These are phyloP conservation scores for Aspergillus sp. DNA, from an alignment of 2,329 filamentous ascomycete species.

Conservation along the genomic window DNA sequence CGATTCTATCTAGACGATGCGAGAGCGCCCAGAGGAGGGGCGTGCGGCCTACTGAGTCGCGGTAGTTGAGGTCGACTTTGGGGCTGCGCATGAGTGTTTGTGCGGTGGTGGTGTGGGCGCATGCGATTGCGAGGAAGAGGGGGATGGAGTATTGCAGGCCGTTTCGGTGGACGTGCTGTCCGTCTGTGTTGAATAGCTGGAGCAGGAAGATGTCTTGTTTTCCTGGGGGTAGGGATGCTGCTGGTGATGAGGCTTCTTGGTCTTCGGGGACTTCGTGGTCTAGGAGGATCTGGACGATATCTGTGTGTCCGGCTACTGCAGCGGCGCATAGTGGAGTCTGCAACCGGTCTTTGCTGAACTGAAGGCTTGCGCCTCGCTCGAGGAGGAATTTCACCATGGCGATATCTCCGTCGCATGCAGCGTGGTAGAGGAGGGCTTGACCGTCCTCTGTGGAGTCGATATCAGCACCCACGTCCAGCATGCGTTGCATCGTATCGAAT, in stretches of 20 bases:
- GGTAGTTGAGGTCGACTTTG: background rate
- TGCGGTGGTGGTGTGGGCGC: background rate
- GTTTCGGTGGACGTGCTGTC: background rate
- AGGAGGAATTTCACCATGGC: background rate
- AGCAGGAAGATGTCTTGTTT: background rate
- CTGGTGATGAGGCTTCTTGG: background rate
- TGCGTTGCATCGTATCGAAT: background rate
- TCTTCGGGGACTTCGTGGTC: background rate
- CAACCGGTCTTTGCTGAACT: background rate
- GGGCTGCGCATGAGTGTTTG: background rate
- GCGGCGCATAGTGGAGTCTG: background rate
- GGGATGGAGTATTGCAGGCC: background rate
- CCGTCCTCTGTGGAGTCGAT: background rate
- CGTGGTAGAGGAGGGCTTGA: background rate
- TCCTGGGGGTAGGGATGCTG: background rate
- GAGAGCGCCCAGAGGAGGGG: background rate
- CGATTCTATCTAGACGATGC: background rate
- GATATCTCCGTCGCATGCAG: background rate
- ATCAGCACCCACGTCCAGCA: background rate
- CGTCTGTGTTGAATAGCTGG: background rate
- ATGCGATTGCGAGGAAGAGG: background rate
- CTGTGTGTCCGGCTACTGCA: background rate
- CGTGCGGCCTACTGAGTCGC: background rate
- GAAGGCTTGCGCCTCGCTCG: background rate
- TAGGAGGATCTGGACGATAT: background rate